Evolutionary conservation across 1,284 basidiomycete genomes (phyloP).

Genomic region (Ustilago bromivora): DNA sequence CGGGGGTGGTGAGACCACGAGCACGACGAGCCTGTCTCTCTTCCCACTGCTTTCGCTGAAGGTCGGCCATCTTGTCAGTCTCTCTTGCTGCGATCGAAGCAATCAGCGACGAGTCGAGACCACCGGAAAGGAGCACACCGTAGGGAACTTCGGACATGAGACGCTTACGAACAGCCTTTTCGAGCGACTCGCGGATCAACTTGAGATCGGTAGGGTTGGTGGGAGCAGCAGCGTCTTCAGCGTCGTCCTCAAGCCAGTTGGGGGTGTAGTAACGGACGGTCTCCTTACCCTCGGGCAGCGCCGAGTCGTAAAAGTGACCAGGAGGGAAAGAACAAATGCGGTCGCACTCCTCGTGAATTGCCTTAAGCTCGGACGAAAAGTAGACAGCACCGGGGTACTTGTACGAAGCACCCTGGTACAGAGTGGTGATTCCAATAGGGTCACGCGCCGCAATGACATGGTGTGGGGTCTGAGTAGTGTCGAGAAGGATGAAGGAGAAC

Average conservation of each 20-base stretch:
- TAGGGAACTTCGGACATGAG: slow-evolving; percentile 99
- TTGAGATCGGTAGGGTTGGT: slow-evolving; percentile 79
- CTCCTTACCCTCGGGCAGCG: slow-evolving; percentile 66
- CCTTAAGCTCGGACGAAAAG: slow-evolving; percentile 97
- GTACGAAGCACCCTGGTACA: slow-evolving; percentile 95
- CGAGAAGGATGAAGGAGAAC: slow-evolving; percentile 97
- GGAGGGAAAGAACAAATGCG: slow-evolving; percentile 95
- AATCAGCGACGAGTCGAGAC: slow-evolving; percentile 94
- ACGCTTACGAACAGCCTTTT: slow-evolving; percentile 92
- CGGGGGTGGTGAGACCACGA: slow-evolving; percentile 59
- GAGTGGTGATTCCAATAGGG: slow-evolving; percentile 96
- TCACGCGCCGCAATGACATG: slow-evolving; percentile 95
- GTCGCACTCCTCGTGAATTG: slow-evolving; percentile 92
- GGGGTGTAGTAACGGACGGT: slow-evolving; percentile 69
- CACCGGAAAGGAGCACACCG: slow-evolving; percentile 94
- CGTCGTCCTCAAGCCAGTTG: slow-evolving; percentile 71
- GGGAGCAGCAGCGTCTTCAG: slow-evolving; percentile 75
- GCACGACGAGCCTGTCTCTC: slow-evolving; percentile 66
- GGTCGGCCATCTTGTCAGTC: slow-evolving; percentile 81
- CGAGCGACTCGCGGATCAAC: slow-evolving; percentile 77
- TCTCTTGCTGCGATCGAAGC: slow-evolving; percentile 96
- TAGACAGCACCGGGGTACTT: slow-evolving; percentile 85
- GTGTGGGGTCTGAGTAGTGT: slow-evolving; percentile 88
- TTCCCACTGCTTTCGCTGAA: slow-evolving; percentile 74
- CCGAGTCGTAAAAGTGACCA: slow-evolving; percentile 79